phyloP scores from a whole-genome alignment of 129 eudicot species.

The Centaurea solstitialis region DNA sequence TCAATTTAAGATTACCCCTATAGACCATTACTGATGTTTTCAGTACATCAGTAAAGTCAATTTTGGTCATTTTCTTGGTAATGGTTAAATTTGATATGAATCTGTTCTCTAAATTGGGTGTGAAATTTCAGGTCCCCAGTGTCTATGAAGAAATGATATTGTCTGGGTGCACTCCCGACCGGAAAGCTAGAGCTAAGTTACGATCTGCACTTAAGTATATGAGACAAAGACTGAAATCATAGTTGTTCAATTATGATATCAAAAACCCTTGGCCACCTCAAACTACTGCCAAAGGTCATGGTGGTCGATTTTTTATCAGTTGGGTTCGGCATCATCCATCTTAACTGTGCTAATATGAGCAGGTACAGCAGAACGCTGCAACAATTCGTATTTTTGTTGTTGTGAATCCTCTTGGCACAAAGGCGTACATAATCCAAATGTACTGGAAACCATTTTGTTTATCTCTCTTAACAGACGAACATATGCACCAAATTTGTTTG shows the following conservation, averaged over 20 bases:
- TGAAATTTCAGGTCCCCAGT: conserved; percentile 73
- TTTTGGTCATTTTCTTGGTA: not conserved
- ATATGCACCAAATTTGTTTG: conserved; percentile 18
- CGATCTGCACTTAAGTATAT: conserved; percentile 91
- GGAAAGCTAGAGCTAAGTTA: conserved; percentile 92
- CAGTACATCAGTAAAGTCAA: not conserved
- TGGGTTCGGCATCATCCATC: not conserved
- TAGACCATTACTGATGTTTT: not conserved
- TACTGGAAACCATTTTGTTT: not conserved
- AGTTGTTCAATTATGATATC: conserved; percentile 19
- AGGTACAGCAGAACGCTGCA: conserved; percentile 18
- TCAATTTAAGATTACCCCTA: not conserved
- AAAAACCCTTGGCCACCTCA: conserved; percentile 11
- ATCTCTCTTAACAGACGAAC: conserved; percentile 8
- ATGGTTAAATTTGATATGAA: too few species aligned
- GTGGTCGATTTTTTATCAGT: not conserved
- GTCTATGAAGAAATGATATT: conserved; percentile 94
- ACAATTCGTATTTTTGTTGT: not conserved
- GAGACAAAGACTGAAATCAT: conserved; percentile 61
- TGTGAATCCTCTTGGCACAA: not conserved
- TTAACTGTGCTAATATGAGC: not conserved
- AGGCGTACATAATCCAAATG: conserved; percentile 13
- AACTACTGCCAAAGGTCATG: conserved; percentile 3
- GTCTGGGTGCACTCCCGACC: conserved; percentile 90
- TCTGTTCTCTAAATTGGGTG: not conserved